Evolutionary conservation across 345 rosid genomes (phyloP).

Genomic region (Gossypium herbaceum): DNA sequence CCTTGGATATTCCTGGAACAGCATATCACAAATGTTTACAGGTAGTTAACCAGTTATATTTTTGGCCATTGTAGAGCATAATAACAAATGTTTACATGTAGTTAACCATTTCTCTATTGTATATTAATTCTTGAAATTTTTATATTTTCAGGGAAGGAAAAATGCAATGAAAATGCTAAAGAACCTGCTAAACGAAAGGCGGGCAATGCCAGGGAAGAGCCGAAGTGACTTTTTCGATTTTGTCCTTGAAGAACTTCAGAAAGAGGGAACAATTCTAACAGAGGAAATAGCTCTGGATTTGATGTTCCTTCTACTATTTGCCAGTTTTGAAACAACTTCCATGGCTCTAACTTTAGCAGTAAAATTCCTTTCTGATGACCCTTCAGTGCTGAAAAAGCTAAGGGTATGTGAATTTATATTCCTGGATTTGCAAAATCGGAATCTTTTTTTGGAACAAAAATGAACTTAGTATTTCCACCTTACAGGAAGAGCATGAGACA

Average conservation of each 20-base stretch:
- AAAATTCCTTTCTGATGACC: slow-evolving; percentile 65
- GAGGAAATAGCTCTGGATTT: slow-evolving; percentile 81
- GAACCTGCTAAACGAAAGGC: slow-evolving; percentile 67
- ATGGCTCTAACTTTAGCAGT: slow-evolving; percentile 75
- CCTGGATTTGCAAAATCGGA: not conserved
- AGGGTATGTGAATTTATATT: slow-evolving; percentile 40
- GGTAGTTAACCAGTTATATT: slow-evolving; percentile 31
- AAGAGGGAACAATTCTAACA: slow-evolving; percentile 74
- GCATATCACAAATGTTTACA: slow-evolving; percentile 89
- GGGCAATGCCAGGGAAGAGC: slow-evolving; percentile 43
- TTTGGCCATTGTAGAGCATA: not conserved
- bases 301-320: slow-evolving; percentile 89
- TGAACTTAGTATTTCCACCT: not conserved
- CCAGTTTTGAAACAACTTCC: slow-evolving; percentile 96
- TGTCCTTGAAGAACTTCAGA: slow-evolving; percentile 73
- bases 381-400: slow-evolving; percentile 59
- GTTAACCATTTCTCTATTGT: not conserved
- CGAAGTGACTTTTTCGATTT: slow-evolving; percentile 75
- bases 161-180: slow-evolving; percentile 79
- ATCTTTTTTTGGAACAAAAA: no score
- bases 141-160: slow-evolving; percentile 61
- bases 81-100: no score
- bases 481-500: slow-evolving; percentile 85
- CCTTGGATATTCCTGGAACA: slow-evolving; percentile 88
- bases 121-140: slow-evolving; percentile 1